Conservation (phyloP, 2,329 filamentous ascomycete species). For the Fusarium subglutinans region DNA sequence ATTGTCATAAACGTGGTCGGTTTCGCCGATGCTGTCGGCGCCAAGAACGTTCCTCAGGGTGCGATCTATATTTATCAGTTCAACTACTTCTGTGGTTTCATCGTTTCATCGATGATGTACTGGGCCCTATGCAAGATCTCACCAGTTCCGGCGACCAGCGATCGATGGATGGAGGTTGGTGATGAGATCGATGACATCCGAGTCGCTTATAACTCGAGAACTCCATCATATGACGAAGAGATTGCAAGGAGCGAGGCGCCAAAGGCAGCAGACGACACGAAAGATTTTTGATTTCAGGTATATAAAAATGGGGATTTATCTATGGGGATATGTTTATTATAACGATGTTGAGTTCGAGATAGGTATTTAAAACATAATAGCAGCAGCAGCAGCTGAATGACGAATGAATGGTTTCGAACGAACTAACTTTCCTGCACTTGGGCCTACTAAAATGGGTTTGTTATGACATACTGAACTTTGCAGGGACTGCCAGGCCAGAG, state of each 20-base stretch:
- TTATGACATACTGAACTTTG: not conserved
- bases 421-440: not conserved
- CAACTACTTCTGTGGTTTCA: slow-evolving; percentile 89
- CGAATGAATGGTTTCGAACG: not conserved
- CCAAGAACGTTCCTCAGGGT: slow-evolving; percentile 72
- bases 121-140: slow-evolving; percentile 73
- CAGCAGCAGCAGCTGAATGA: not conserved
- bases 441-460: not conserved
- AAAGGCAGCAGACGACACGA: slow-evolving; percentile 16
- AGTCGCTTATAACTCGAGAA: slow-evolving; percentile 56
- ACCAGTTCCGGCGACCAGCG: slow-evolving; percentile 78
- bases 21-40: slow-evolving; percentile 83
- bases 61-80: slow-evolving; percentile 89
- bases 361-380: not conserved
- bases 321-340: not conserved
- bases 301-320: not conserved
- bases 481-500: not conserved
- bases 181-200: slow-evolving; percentile 66
- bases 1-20: slow-evolving; percentile 93
- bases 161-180: slow-evolving; percentile 80
- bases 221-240: slow-evolving; percentile 53
- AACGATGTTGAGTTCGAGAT: not conserved
- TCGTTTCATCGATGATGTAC: slow-evolving; percentile 74
- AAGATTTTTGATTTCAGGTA: slow-evolving; percentile 16
- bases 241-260: slow-evolving; percentile 19